Evolutionary conservation across 2,329 filamentous ascomycete genomes (phyloP), one percentile per base, ranked within the genome.

Genomic region (Sclerotiophoma versabilis): DNA sequence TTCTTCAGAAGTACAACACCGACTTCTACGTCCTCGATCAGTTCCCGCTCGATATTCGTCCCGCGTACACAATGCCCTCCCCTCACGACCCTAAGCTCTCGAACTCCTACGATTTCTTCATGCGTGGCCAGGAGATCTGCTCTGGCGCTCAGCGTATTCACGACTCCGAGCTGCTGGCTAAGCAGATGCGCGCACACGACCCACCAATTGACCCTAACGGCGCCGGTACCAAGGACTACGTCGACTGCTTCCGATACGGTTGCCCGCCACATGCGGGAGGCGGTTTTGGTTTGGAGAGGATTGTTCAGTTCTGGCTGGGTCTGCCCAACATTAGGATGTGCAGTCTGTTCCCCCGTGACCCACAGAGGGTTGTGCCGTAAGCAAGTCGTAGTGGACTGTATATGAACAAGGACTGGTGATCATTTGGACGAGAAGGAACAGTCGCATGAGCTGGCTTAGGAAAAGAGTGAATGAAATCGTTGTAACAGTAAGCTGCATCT

Each of bases 1-100:
- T 98, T 63, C 88, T 91, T 52, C 84, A 91, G 67, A 97, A 96
- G 79, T 96, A 89, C 83, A 85, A 89, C 73, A 95, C 92, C 56
- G 95, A 99, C 79, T 98, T 98, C 80, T 98, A 96, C 80, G 88
- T 96, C 19, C 84, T 99, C 59, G 93, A 98, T 81, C 95, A 98
- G 78, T 99, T 96, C 83, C 95, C 95, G 37, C 87, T 95, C 75
- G 81, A 83, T 30, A 91, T 95, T 17, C 86, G 95, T 25, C 93
- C 93, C 5, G 96, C 96, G 78, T 98, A 97, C 78, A 92, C 93
- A 58, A 91, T 93, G 80, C 87, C 90, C 48, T 90, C 72, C 27
- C 75, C 78, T 32, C 32, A 60, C 30, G 70, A 77, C 62, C 67
- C 77, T 6, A 64, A 81, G 76, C 79, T 79, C 65, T 78, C 82